These are phyloP conservation scores for Castanea mollissima DNA, from an alignment of 306 rosid genomes.

Conservation along the genomic window DNA sequence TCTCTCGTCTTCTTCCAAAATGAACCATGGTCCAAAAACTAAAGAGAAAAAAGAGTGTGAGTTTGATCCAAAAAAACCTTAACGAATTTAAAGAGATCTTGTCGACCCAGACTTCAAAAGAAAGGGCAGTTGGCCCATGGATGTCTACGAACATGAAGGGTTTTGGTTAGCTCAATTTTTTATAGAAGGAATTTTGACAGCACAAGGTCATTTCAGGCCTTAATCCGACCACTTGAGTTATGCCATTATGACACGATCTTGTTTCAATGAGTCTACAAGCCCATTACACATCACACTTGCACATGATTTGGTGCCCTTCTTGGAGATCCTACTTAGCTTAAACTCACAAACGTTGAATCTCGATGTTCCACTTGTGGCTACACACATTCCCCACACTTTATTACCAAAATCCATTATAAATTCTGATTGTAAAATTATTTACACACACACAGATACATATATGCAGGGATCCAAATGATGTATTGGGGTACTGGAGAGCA, in stretches of 20 bases:
- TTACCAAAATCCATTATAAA: not conserved
- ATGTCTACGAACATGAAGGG: not conserved
- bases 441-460: not conserved
- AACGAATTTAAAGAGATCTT: no score
- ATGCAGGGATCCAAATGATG: not conserved
- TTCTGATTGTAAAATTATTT: not conserved
- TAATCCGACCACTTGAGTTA: not conserved
- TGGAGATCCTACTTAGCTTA: not conserved
- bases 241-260: not conserved
- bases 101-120: no score
- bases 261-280: not conserved
- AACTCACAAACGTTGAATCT: no score
- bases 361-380: not conserved
- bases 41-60: no score
- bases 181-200: not conserved
- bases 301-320: not conserved
- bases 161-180: not conserved
- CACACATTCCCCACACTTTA: not conserved
- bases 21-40: no score
- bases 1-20: no score
- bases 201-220: not conserved
- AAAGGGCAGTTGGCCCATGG: not conserved
- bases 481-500: slow-evolving; percentile 16
- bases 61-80: no score
- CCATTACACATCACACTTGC: not conserved